Evolutionary conservation across 1,284 basidiomycete species (phyloP).

Genomic region (Coniophora puteana): DNA sequence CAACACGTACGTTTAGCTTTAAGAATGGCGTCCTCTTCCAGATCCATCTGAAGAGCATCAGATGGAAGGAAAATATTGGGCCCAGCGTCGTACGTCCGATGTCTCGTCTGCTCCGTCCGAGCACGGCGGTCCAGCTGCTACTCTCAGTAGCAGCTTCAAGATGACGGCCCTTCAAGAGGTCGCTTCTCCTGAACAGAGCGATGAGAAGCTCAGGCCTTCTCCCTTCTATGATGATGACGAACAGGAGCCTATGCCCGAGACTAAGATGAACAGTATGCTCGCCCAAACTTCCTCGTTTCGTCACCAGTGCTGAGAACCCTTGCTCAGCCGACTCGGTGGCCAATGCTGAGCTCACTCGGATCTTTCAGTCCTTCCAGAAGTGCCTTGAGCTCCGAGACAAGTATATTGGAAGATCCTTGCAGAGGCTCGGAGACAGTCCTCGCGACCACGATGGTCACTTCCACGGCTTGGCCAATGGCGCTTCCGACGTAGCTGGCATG

Average conservation of each 20-base stretch:
- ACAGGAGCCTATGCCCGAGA: conserved; percentile 23
- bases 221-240: conserved; percentile 40
- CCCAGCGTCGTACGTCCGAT: conserved; percentile 50
- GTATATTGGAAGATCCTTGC: conserved; percentile 82
- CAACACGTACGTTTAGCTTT: conserved; percentile 63
- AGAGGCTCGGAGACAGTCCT: conserved; percentile 90
- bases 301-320: conserved; percentile 12
- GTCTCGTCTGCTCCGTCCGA: conserved; percentile 26
- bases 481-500: conserved; percentile 64
- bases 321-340: conserved; percentile 35
- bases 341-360: conserved; percentile 47
- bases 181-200: conserved; percentile 20
- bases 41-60: conserved; percentile 23
- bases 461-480: conserved; percentile 51
- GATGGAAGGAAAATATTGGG: conserved; percentile 72
- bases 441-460: conserved; percentile 82
- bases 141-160: conserved; percentile 36
- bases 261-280: conserved; percentile 20
- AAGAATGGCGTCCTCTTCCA: neutral
- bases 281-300: neutral
- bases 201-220: conserved; percentile 16
- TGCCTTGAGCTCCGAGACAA: conserved; percentile 91
- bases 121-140: conserved; percentile 37
- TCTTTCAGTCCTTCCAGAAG: conserved; percentile 65
- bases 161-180: conserved; percentile 35